Evolutionary conservation across 352 stramenopile genomes (phyloP).

Genomic region (Aphanomyces stellatus): DNA sequence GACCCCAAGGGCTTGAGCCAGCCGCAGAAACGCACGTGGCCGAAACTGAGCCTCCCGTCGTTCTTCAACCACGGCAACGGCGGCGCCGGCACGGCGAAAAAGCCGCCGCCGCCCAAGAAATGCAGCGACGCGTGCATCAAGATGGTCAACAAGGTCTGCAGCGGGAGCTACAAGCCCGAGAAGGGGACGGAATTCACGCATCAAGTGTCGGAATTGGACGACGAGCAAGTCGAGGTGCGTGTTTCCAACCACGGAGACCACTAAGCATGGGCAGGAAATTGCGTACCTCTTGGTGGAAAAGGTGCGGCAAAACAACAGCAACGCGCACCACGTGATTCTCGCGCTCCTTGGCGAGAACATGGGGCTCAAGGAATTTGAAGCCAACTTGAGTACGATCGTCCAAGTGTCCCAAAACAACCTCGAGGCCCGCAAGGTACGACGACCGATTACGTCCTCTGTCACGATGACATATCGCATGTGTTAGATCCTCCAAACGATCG

Average conservation of each 20-base stretch:
- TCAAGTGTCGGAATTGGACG: slow-evolving; percentile 53
- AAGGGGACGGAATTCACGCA: slow-evolving; percentile 61
- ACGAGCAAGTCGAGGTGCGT: slow-evolving; percentile 26
- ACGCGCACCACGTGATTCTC: slow-evolving; percentile 59
- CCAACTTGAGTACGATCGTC: slow-evolving; percentile 68
- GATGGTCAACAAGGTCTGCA: slow-evolving; percentile 78
- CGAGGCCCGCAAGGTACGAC: slow-evolving; percentile 62
- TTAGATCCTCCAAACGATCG: slow-evolving; percentile 67
- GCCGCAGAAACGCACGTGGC: slow-evolving; percentile 75
- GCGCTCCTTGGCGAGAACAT: slow-evolving; percentile 70
- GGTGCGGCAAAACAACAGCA: slow-evolving; percentile 70
- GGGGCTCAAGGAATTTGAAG: slow-evolving; percentile 68
- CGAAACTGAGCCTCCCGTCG: slow-evolving; percentile 54
- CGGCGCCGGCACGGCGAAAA: background rate
- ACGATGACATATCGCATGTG: no score
- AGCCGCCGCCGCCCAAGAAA: background rate
- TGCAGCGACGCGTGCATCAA: slow-evolving; percentile 35
- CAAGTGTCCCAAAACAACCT: slow-evolving; percentile 73
- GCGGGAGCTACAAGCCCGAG: slow-evolving; percentile 59
- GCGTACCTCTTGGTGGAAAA: slow-evolving; percentile 79
- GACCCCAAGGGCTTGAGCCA: slow-evolving; percentile 50
- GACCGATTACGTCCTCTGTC: no score
- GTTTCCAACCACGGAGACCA: background rate
- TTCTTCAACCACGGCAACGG: background rate
- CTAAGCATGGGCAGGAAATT: slow-evolving; percentile 36